Conservation (phyloP, 495 filamentous ascomycete genomes). For the Ascodesmis nigricans region DNA sequence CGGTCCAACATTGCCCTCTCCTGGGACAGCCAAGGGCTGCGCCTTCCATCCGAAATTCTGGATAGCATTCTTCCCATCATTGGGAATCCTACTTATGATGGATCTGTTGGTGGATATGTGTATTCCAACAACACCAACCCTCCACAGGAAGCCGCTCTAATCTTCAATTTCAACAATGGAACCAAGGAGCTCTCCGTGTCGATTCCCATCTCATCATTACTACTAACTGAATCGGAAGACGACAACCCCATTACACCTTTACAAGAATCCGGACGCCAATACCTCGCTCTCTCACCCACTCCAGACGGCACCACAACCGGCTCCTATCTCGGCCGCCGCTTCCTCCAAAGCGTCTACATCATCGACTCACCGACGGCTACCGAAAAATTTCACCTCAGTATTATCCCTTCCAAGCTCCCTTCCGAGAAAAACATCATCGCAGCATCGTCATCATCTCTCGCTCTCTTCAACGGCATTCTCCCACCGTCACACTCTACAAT, state of each 20-base stretch:
- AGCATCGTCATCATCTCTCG: conserved; percentile 11
- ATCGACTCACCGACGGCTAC: conserved; percentile 16
- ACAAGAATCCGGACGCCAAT: conserved; percentile 15
- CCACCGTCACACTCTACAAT: too few relatives aligned
- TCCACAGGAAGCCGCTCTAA: conserved; percentile 15
- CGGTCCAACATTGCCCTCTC: conserved; percentile 4
- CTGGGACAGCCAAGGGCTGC: conserved; percentile 15
- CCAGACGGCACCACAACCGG: conserved; percentile 3
- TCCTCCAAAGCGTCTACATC: conserved; percentile 18
- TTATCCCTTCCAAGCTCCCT: conserved; percentile 10
- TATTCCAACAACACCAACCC: conserved; percentile 9
- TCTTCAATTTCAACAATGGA: conserved; percentile 17
- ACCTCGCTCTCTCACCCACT: conserved; percentile 14
- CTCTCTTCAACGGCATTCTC: conserved; percentile 10
- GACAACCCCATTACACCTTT: conserved; percentile 15
- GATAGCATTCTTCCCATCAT: conserved; percentile 13
- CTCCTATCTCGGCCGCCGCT: conserved; percentile 16
- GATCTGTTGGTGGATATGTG: conserved; percentile 14
- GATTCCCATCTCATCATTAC: conserved; percentile 17
- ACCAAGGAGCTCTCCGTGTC: conserved; percentile 5
- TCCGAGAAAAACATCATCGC: conserved; percentile 8
- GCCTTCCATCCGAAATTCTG: conserved; percentile 10
- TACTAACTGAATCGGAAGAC: conserved; percentile 6
- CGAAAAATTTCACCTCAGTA: conserved; percentile 14
- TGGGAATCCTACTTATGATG: conserved; percentile 12